Evolutionary conservation across 2,329 filamentous ascomycete species (phyloP).

Genomic region (Aaosphaeria arxii): DNA sequence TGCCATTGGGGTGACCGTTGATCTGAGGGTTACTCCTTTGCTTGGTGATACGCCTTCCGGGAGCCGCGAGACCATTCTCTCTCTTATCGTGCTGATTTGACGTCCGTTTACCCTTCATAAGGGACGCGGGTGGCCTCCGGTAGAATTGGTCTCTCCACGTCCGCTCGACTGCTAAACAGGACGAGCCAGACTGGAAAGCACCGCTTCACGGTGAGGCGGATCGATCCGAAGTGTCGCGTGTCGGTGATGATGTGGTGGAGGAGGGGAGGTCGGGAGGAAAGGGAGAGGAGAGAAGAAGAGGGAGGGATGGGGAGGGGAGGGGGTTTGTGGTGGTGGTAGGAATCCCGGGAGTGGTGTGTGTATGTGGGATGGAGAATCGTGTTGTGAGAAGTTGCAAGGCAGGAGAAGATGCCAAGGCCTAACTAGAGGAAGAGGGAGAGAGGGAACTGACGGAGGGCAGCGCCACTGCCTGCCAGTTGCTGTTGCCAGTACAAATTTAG

Average conservation of each 20-base stretch:
- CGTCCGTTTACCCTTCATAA: conserved; percentile 48
- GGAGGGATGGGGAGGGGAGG: background rate
- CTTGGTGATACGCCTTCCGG: conserved; percentile 63
- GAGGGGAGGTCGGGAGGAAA: background rate
- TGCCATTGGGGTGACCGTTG: conserved; percentile 43
- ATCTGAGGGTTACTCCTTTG: conserved; percentile 47
- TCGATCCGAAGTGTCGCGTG: conserved; percentile 4
- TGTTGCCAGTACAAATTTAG: too few species aligned
- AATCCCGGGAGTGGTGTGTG: background rate
- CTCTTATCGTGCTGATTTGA: conserved; percentile 53
- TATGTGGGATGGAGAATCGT: background rate
- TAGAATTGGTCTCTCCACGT: conserved; percentile 31
- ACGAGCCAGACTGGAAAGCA: conserved; percentile 46
- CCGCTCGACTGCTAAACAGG: conserved; percentile 42
- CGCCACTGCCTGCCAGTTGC: too few species aligned
- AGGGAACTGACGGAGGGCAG: too few species aligned
- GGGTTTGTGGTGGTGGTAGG: background rate
- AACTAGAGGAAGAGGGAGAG: too few species aligned
- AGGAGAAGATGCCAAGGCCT: too few species aligned
- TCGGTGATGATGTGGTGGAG: conserved; percentile 2
- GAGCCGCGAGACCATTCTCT: conserved; percentile 82
- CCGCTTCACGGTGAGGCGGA: conserved; percentile 24
- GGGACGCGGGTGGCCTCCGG: conserved; percentile 21
- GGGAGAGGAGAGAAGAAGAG: conserved; percentile 6
- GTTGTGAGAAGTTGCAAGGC: too few species aligned